These are phyloP conservation scores for Pythium myriotylum DNA, from an alignment of 352 stramenopile species.

Conservation along the genomic window DNA sequence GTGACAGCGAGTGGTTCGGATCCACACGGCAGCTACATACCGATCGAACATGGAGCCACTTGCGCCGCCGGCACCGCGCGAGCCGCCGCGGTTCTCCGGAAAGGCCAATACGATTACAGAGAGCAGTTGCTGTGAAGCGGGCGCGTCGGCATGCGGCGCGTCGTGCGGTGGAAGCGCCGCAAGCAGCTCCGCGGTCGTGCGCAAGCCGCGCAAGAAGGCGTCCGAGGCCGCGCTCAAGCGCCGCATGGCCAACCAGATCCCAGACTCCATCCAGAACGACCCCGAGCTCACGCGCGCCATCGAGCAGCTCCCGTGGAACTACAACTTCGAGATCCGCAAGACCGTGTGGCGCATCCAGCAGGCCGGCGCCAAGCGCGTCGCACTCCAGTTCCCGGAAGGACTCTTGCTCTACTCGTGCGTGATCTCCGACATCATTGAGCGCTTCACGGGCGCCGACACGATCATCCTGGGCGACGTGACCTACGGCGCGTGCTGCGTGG, in stretches of 20 bases:
- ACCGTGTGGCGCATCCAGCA: conserved; percentile 96
- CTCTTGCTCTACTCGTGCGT: conserved; percentile 97
- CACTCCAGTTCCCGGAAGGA: conserved; percentile 99
- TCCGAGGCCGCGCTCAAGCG: conserved; percentile 60
- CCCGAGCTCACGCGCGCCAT: conserved; percentile 90
- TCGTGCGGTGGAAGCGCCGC: conserved; percentile 1
- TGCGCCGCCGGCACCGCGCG: conserved; percentile 9
- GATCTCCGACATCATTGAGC: conserved; percentile 98
- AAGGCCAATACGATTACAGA: conserved; percentile 13
- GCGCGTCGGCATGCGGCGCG: not conserved
- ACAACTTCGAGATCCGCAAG: conserved; percentile 99
- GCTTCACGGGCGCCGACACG: conserved; percentile 90
- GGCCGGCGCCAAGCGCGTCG: conserved; percentile 89
- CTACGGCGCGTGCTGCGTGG: conserved; percentile 99
- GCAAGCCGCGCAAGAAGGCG: conserved; percentile 56
- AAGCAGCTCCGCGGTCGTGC: conserved; percentile 30
- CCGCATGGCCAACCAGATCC: conserved; percentile 88
- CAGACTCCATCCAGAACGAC: conserved; percentile 90
- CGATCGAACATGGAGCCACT: conserved; percentile 29
- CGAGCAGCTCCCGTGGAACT: conserved; percentile 96
- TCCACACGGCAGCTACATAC: not conserved
- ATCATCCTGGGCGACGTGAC: conserved; percentile 98
- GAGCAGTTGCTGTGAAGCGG: conserved; percentile 3
- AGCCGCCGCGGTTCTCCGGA: conserved; percentile 66
- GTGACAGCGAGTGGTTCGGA: conserved; percentile 3